Evolutionary conservation across 805 yeast genomes (phyloP).

Genomic region (Wickerhamiella australiensis): DNA sequence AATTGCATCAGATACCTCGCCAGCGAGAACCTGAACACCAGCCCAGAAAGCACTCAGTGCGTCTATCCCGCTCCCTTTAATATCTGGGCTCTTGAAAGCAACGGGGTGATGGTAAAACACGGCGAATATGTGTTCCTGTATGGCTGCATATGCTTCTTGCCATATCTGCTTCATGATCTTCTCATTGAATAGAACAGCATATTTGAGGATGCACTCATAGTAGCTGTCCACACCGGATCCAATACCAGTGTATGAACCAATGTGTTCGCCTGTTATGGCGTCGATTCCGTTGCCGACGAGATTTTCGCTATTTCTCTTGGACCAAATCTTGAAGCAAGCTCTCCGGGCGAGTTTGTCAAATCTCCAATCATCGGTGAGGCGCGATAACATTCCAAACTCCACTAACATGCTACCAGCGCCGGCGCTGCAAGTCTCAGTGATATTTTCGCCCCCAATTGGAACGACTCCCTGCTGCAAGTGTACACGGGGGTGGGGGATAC

Average conservation of each 20-base stretch:
- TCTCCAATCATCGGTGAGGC: conserved; percentile 58
- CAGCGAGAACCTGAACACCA: conserved; percentile 68
- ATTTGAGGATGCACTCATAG: conserved; percentile 77
- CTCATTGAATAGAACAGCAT: conserved; percentile 60
- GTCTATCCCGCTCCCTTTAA: conserved; percentile 62
- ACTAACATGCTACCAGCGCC: conserved; percentile 78
- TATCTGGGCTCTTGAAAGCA: conserved; percentile 40
- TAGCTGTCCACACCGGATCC: conserved; percentile 91
- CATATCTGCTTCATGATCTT: conserved; percentile 42
- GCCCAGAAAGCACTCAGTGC: conserved; percentile 81
- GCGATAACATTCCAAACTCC: conserved; percentile 66
- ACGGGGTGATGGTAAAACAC: conserved; percentile 49
- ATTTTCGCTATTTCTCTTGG: conserved; percentile 45
- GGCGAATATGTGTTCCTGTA: conserved; percentile 38
- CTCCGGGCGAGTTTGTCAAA: conserved; percentile 51
- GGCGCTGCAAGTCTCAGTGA: conserved; percentile 65
- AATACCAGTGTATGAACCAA: conserved; percentile 54
- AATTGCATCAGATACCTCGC: conserved; percentile 57
- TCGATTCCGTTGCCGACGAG: conserved; percentile 70
- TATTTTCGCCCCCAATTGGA: conserved; percentile 17
- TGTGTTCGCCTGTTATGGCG: conserved; percentile 44
- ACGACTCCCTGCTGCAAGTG: conserved; percentile 47
- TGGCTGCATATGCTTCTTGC: conserved; percentile 40
- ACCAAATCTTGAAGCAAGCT: conserved; percentile 65
- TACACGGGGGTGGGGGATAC: conserved; percentile 70